phyloP scores from a whole-genome alignment of 371 early-diverging fungal genomes.

The Saksenaea oblongispora region DNA sequence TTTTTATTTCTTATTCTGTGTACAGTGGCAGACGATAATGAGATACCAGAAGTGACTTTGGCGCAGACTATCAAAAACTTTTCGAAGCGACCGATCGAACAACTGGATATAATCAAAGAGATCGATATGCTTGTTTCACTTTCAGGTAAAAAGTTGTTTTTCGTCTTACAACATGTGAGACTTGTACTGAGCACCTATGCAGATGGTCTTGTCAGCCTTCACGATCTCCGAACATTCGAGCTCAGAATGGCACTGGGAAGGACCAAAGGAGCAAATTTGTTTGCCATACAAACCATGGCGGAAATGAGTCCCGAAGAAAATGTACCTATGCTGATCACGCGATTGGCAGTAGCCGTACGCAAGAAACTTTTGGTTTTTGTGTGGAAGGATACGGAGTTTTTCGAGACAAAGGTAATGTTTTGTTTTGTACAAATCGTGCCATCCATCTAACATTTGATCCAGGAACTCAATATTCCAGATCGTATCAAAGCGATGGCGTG shows the following conservation, averaged over 20 bases:
- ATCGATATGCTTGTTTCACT: conserved; percentile 74
- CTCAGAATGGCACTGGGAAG: conserved; percentile 67
- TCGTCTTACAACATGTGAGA: not conserved
- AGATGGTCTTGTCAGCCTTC: conserved; percentile 77
- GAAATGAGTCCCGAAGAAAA: conserved; percentile 61
- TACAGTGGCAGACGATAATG: conserved; percentile 53
- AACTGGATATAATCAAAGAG: conserved; percentile 78
- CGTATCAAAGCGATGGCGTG: conserved; percentile 71
- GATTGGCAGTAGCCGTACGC: conserved; percentile 74
- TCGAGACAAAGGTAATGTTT: conserved; percentile 48
- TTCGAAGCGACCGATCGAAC: conserved; percentile 73
- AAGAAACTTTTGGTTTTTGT: conserved; percentile 72
- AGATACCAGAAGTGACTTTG: conserved; percentile 56
- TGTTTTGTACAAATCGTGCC: not conserved
- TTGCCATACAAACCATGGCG: conserved; percentile 75
- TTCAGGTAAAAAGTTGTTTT: conserved; percentile 48
- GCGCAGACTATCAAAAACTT: conserved; percentile 71
- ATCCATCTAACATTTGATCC: not conserved
- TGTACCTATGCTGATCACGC: conserved; percentile 74
- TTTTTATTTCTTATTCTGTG: not conserved
- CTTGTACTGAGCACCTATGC: not conserved
- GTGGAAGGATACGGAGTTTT: conserved; percentile 80
- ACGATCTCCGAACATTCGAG: conserved; percentile 72
- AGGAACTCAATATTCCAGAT: conserved; percentile 68
- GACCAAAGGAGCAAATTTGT: conserved; percentile 74